Evolutionary conservation across 23 red algal species (phyloP), one percentile per base, ranked within the genome.

Genomic region (Gracilaria domingensis): DNA sequence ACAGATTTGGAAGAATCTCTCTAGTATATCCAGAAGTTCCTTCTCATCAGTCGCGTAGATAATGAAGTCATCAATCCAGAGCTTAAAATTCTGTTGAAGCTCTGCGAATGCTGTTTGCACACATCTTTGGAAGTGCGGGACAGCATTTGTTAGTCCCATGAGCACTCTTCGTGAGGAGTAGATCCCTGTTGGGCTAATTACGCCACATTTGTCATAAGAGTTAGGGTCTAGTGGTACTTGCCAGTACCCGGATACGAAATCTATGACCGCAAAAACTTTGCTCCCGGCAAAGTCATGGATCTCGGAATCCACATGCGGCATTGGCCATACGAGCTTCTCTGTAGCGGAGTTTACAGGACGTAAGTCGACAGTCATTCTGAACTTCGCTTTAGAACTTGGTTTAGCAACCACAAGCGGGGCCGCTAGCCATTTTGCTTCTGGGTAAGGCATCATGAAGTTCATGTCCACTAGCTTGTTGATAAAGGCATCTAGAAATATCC

Each of bases 1-100:
- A 37, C 84, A 88, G 4, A 88, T 77, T 32, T 53, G n/a, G 51
- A 88, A 77, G 84, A 74, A 76, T 78, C 54, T 26, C 65, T 88
- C 65, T 8, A 88, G 44, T 24, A 84, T 38, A 0, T 59, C 26
- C 0, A 92, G 48, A 14, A 84, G 66, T 0, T 3, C 40, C 8
- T 0, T 14, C 34, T 92, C 88, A 77, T 61, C 33, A 1, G 57
- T 44, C 0, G 88, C 80, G 32, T 92, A 49, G 2, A 92, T 28
- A 24, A 53, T 67, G 74, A 80, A 90, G 39, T 90, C 86, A 67
- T 90, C 86, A 47, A 81, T 44, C 73, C 75, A 82, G 6, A 65
- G 54, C 1, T 62, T 62, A 9, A 84, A 26, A 28, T 83, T 42
- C 4, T 84, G 48, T n/a, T 78, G 54, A 13, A 91, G 47, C 58